Conservation (phyloP, 2,329 filamentous ascomycete genomes). For the Paecilomyces dactylethromorphus region DNA sequence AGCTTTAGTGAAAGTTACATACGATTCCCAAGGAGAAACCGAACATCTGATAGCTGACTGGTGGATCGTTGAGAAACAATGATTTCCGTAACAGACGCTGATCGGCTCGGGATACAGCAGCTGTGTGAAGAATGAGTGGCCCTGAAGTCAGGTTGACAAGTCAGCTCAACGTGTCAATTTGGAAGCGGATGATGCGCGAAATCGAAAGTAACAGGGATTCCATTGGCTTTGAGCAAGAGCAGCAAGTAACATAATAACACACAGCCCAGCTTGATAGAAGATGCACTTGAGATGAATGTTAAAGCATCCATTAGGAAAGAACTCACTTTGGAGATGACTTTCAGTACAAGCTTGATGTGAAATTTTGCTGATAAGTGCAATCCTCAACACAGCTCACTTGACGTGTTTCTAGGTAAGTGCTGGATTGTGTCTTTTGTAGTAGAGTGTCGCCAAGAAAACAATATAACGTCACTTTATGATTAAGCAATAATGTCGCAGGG, state of each 20-base stretch:
- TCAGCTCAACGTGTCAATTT: background rate
- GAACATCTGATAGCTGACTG: background rate
- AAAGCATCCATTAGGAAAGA: too few relatives aligned
- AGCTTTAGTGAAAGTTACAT: background rate
- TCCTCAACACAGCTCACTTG: too few relatives aligned
- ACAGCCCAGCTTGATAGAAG: background rate
- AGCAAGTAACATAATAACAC: background rate
- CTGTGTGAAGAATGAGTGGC: background rate
- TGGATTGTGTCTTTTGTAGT: too few relatives aligned
- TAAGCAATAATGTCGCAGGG: background rate
- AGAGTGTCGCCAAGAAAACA: background rate
- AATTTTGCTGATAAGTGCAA: too few relatives aligned
- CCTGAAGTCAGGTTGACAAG: background rate
- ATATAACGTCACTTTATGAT: background rate
- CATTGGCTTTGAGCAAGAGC: background rate
- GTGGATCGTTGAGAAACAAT: background rate
- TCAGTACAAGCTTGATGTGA: too few relatives aligned
- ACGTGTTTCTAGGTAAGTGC: too few relatives aligned
- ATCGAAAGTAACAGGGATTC: background rate
- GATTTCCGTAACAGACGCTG: background rate
- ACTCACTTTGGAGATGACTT: too few relatives aligned
- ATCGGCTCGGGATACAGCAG: background rate
- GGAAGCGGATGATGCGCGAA: background rate
- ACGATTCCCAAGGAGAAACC: background rate
- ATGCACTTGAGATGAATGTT: background rate